Conservation (phyloP, 2,329 filamentous ascomycete genomes). For the Diaporthe helianthi region DNA sequence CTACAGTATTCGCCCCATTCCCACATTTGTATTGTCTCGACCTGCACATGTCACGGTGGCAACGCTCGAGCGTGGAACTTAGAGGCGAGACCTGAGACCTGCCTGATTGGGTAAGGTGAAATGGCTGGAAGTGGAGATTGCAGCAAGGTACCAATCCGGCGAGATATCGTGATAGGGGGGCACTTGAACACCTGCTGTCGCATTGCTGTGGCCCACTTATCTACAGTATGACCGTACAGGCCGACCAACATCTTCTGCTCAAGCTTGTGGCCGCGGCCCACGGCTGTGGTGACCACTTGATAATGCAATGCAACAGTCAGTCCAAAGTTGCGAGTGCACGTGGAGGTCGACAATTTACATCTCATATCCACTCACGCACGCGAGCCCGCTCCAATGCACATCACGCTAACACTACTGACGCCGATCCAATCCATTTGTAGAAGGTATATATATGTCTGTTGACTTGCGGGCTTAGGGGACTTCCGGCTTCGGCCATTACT, state of each 20-base stretch:
- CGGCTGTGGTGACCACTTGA: constrained; percentile 4
- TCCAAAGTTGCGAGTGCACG: too few relatives aligned
- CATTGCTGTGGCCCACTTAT: constrained; percentile 9
- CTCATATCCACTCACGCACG: constrained; percentile 2
- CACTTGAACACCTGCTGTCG: too few relatives aligned
- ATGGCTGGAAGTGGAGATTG: constrained; percentile 4
- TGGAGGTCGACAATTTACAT: background rate
- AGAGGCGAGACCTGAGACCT: constrained; percentile 23
- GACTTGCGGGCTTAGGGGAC: too few relatives aligned
- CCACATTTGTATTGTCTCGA: background rate
- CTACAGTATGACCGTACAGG: constrained; percentile 1
- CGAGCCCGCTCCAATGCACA: background rate
- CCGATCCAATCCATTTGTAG: constrained; percentile 6
- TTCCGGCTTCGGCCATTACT: too few relatives aligned
- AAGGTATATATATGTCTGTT: too few relatives aligned
- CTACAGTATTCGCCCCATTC: background rate
- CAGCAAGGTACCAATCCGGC: constrained; percentile 15
- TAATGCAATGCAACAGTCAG: constrained; percentile 19
- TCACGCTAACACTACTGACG: background rate
- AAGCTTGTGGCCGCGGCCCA: background rate
- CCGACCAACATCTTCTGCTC: background rate
- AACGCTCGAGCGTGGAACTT: background rate
- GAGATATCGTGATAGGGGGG: constrained; percentile 23
- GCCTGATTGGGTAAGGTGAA: constrained; percentile 18
- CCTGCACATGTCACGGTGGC: too few relatives aligned